Conservation (phyloP, 345 rosid species). For the Odontarrhena argentea region DNA sequence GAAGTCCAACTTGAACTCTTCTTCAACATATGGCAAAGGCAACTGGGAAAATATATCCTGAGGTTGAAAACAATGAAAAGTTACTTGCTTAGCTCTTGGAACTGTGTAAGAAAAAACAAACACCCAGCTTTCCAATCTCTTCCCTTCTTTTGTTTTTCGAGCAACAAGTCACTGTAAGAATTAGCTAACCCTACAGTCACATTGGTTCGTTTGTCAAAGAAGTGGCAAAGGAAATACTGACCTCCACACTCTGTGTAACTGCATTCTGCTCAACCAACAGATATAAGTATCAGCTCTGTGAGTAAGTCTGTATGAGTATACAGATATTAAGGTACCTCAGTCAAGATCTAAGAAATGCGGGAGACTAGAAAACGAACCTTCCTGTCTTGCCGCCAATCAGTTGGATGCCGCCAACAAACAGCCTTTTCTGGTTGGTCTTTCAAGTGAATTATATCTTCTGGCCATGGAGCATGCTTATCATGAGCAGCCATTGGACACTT, state of each 20-base stretch:
- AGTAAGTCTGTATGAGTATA: conserved; percentile 56
- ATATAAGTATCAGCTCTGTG: conserved; percentile 60
- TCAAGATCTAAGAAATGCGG: conserved; percentile 41
- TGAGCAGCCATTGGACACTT: conserved; percentile 74
- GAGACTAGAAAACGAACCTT: conserved; percentile 71
- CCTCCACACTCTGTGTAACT: conserved; percentile 70
- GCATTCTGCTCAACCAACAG: conserved; percentile 82
- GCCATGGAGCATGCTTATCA: conserved; percentile 83
- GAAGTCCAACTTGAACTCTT: conserved; percentile 82
- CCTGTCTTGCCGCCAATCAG: conserved; percentile 64
- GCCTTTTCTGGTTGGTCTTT: conserved; percentile 61
- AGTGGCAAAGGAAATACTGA: conserved; percentile 50
- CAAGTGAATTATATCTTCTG: conserved; percentile 59
- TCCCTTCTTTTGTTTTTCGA: conserved; percentile 16
- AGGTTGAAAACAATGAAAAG: conserved; percentile 15
- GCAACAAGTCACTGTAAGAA: conserved; percentile 4
- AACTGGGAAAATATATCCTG: conserved; percentile 76
- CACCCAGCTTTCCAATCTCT: conserved; percentile 18
- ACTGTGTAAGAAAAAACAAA: conserved; percentile 6
- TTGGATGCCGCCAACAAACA: conserved; percentile 91
- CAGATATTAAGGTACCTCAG: conserved; percentile 10
- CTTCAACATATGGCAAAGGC: conserved; percentile 79
- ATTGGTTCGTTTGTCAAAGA: background rate
- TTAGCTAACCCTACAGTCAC: conserved; percentile 12
- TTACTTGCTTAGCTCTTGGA: conserved; percentile 15